Percentiles rank a stretch among this genome's conserved stretches.
Conservation (phyloP, 2,329 filamentous ascomycete species). For the Macroventuria anomochaeta region DNA sequence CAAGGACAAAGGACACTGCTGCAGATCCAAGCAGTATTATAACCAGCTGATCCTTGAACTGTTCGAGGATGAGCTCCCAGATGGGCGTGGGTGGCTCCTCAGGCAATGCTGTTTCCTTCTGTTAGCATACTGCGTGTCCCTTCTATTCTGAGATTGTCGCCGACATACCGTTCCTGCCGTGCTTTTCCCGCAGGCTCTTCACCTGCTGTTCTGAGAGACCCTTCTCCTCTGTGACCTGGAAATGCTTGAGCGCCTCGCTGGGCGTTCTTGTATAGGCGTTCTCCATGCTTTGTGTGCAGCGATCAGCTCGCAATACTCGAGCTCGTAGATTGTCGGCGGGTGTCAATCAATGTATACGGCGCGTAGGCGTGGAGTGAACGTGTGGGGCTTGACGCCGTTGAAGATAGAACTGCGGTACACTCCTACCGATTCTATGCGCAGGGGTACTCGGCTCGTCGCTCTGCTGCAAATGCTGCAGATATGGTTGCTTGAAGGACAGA, state of each 20-base stretch:
- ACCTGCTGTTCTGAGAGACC: conserved; percentile 61
- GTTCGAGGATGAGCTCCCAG: conserved; percentile 95
- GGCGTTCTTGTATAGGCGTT: conserved; percentile 59
- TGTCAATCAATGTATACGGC: neutral
- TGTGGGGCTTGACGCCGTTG: conserved; percentile 14
- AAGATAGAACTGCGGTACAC: conserved; percentile 9
- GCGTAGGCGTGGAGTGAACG: conserved; percentile 8
- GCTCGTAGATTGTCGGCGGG: neutral
- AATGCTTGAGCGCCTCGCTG: conserved; percentile 59
- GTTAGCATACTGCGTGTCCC: conserved; percentile 1
- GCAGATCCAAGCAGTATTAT: conserved; percentile 93
- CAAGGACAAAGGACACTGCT: conserved; percentile 89
- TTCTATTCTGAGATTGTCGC: neutral
- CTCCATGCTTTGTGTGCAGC: conserved; percentile 54
- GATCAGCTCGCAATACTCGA: neutral
- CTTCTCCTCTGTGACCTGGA: conserved; percentile 58
- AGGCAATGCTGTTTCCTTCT: conserved; percentile 63
- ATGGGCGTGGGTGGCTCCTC: conserved; percentile 96
- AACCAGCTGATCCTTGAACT: conserved; percentile 99
- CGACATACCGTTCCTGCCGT: conserved; percentile 62
- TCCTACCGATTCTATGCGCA: conserved; percentile 5
- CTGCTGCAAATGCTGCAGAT: conserved; percentile 5
- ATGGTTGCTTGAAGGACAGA: conserved; percentile 1
- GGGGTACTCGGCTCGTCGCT: conserved; percentile 15
- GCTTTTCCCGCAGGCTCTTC: conserved; percentile 52